A percentile compares a stretch with the other conserved stretches of the same genome.
phyloP scores from a whole-genome alignment of 2,329 filamentous ascomycete genomes.

The Claviceps paspali region DNA sequence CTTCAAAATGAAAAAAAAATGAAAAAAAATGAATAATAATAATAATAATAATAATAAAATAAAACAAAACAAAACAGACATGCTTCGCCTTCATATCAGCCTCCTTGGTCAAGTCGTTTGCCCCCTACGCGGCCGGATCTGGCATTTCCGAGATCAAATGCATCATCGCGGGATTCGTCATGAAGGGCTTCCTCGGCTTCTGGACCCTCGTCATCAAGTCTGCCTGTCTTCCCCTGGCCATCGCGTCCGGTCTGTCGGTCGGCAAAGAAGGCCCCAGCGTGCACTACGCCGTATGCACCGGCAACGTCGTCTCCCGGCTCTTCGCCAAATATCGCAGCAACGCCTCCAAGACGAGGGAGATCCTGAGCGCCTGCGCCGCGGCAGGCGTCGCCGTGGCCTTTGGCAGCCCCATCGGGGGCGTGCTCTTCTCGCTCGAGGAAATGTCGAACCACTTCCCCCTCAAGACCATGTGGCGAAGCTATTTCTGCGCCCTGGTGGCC shows the following conservation, averaged over 20 bases:
- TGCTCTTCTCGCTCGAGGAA: constrained; percentile 91
- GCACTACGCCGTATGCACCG: constrained; percentile 92
- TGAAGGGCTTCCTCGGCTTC: constrained; percentile 66
- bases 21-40: background rate
- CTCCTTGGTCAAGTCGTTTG: constrained; percentile 74
- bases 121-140: constrained; percentile 89
- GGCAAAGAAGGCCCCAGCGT: constrained; percentile 93
- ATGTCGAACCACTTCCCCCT: constrained; percentile 95
- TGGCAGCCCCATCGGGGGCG: constrained; percentile 83
- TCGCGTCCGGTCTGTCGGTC: constrained; percentile 89
- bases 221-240: constrained; percentile 56
- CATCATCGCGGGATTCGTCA: constrained; percentile 84
- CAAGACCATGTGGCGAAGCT: constrained; percentile 99
- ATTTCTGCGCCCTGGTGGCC: constrained; percentile 98
- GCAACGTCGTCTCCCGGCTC: constrained; percentile 83
- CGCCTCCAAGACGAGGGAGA: constrained; percentile 83
- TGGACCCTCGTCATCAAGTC: constrained; percentile 90
- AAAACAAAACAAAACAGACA: too few species aligned
- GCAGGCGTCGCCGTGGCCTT: constrained; percentile 91
- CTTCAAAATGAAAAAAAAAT: too few species aligned
- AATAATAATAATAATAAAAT: background rate
- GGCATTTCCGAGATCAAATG: constrained; percentile 98
- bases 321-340: constrained; percentile 69
- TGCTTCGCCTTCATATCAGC: constrained; percentile 73
- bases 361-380: constrained; percentile 74